A percentile compares a stretch with the other conserved stretches of the same genome.
Conservation (phyloP, 164 flowering plant genomes). For the Paratinospora sagittata region DNA sequence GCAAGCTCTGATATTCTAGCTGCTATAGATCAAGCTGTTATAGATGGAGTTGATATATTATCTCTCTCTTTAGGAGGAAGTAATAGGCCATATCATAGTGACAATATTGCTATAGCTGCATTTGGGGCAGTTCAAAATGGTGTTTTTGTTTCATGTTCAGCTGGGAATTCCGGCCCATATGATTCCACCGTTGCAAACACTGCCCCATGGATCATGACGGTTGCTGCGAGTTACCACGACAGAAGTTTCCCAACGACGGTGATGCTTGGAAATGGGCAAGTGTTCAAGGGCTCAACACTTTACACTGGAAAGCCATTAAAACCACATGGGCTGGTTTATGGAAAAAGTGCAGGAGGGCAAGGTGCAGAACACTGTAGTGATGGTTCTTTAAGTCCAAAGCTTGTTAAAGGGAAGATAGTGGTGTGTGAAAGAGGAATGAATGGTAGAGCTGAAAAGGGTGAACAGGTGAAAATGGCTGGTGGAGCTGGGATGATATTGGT, state of each 20-base stretch:
- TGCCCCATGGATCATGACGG: constrained; percentile 81
- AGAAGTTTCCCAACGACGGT: constrained; percentile 54
- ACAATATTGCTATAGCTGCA: constrained; percentile 52
- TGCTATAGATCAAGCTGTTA: constrained; percentile 58
- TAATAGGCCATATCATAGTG: constrained; percentile 37
- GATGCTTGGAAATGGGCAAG: constrained; percentile 42
- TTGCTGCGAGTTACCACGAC: constrained; percentile 61
- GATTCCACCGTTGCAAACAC: constrained; percentile 38
- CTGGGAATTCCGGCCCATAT: constrained; percentile 60
- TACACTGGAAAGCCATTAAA: constrained; percentile 37
- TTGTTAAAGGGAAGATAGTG: constrained; percentile 61
- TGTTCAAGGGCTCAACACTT: constrained; percentile 53
- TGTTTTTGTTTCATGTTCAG: constrained; percentile 52
- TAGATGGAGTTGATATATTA: constrained; percentile 68
- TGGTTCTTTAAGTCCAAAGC: constrained; percentile 35
- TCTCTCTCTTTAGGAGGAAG: constrained; percentile 65
- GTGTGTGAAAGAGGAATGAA: constrained; percentile 48
- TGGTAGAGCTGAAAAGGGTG: constrained; percentile 42
- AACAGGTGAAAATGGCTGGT: constrained; percentile 47
- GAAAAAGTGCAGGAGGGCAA: constrained; percentile 34
- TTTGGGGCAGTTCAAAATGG: constrained; percentile 51
- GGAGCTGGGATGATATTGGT: constrained; percentile 62
- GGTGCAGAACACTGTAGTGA: constrained; percentile 38
- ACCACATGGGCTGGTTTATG: constrained; percentile 40
- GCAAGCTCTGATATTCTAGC: constrained; percentile 56